Percentiles rank a stretch among this genome's conserved stretches.
Evolutionary conservation across 1,139 yeast genomes (phyloP).

Genomic region (Debaryomyces fabryi): DNA sequence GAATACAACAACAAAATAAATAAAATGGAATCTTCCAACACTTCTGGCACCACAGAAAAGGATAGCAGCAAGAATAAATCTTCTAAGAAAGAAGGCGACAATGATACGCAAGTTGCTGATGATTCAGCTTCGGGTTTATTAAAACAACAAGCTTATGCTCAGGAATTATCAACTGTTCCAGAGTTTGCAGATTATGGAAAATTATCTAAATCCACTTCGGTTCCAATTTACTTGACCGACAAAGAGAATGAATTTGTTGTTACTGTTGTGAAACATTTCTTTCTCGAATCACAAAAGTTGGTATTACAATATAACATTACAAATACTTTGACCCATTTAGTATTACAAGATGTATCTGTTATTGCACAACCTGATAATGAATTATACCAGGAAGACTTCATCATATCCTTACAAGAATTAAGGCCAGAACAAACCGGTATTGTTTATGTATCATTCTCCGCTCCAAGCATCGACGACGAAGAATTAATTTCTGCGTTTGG

Average conservation of each 20-base stretch:
- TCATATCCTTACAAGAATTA: conserved; percentile 73
- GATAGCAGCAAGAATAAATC: conserved; percentile 9
- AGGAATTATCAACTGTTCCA: conserved; percentile 65
- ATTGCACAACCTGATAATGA: conserved; percentile 66
- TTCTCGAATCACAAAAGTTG: conserved; percentile 62
- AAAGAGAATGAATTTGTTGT: conserved; percentile 93
- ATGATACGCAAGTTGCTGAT: conserved; percentile 19
- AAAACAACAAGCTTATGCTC: conserved; percentile 63
- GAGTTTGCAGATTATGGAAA: conserved; percentile 74
- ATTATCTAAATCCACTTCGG: conserved; percentile 68
- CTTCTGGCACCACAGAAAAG: conserved; percentile 16
- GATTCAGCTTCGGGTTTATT: conserved; percentile 48
- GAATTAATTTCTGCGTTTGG: conserved; percentile 59
- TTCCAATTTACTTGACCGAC: conserved; percentile 76
- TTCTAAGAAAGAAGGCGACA: conserved; percentile 16
- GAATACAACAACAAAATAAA: conserved; percentile 61
- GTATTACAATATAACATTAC: conserved; percentile 84
- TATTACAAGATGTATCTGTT: conserved; percentile 80
- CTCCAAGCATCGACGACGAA: conserved; percentile 48
- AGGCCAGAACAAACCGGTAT: conserved; percentile 73
- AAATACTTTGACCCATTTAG: conserved; percentile 79
- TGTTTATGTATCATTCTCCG: conserved; percentile 75
- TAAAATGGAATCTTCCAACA: conserved; percentile 40
- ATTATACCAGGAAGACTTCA: conserved; percentile 67
- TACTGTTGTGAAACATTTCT: conserved; percentile 79